Evolutionary conservation across 192 early-diverging fungal species (phyloP).

Genomic region (Rhizoclosmatium globosum): DNA sequence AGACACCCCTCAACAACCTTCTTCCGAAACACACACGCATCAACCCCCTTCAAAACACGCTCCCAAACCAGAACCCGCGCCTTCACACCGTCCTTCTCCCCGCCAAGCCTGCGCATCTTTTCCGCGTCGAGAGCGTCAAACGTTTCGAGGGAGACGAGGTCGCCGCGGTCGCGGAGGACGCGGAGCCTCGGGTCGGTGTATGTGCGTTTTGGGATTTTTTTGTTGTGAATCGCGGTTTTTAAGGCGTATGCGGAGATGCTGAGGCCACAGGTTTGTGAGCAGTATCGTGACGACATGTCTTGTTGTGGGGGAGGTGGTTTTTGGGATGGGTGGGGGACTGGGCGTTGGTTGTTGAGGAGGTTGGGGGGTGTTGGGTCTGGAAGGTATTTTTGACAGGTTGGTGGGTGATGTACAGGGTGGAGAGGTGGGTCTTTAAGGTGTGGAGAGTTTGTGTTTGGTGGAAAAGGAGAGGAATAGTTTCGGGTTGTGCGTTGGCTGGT

Average conservation of each 20-base stretch:
- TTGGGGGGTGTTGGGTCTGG: conserved; percentile 16
- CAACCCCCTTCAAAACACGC: not conserved
- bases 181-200: not conserved
- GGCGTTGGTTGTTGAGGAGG: not conserved
- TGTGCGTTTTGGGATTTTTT: not conserved
- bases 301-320: not conserved
- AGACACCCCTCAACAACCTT: conserved; percentile 2
- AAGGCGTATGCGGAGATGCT: conserved; percentile 13
- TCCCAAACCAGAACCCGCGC: not conserved
- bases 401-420: not conserved
- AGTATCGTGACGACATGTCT: conserved; percentile 10
- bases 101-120: not conserved
- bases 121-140: conserved; percentile 18
- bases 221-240: not conserved
- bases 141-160: conserved; percentile 18
- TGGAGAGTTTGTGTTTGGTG: not conserved
- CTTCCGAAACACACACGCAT: not conserved
- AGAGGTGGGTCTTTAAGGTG: not conserved
- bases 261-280: conserved; percentile 12
- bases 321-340: not conserved
- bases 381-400: conserved; percentile 35
- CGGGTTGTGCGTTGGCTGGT: not conserved
- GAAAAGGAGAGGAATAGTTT: not conserved
- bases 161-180: not conserved
- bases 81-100: not conserved